Base-by-base conservation (phyloP, 352 stramenopile genomes). In the Phytophthora capsici region DNA sequence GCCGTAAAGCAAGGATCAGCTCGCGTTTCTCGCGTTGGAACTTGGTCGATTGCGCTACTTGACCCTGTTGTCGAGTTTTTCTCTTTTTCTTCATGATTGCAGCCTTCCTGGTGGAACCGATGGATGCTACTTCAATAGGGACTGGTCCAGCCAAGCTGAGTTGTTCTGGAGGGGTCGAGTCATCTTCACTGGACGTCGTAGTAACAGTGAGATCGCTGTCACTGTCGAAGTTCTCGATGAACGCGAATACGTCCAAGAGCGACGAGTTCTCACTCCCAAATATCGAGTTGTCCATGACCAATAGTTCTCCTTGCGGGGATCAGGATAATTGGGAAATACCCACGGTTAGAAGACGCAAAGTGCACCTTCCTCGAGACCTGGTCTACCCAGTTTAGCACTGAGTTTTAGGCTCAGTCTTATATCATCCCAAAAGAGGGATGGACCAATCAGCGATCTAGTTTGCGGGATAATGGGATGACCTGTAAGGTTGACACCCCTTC, bases 11-110 rank as follows among this genome's bases (percentile, higher is more conserved):
- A 6, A 66, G 47, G n/a, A 66, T 50, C 46, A 59, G 19, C 3
- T 43, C 30, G 4, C 49, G 47, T 19, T 59, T 36, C 14, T 57
- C 10, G 10, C 56, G 45, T 30, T 63, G 56, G 8, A 63, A 63
- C 46, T 60, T 59, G 40, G 57, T 66, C 5, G 57, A 66, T 34
- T 66, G 57, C 20, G 57, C 40, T 1, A 59, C 20, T 22, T 59
- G 12, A 12, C 48, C 38, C n/a, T 38, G 40, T 26, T 36, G 47
- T 41, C 23, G 47, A 9, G 40, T 4, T 32, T 60, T 66, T 7
- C 5, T 32, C 20, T 37, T 53, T 10, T 12, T 48, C 17, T 43
- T 55, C 23, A 7, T 43, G 14, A 17, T 23, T 28, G 9, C 22
- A 1, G 48, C 23, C 0, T 26, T 9, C 0, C 4, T 37, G 7